Base-by-base conservation (phyloP, 352 stramenopile genomes). In the Globisporangium irregulare region DNA sequence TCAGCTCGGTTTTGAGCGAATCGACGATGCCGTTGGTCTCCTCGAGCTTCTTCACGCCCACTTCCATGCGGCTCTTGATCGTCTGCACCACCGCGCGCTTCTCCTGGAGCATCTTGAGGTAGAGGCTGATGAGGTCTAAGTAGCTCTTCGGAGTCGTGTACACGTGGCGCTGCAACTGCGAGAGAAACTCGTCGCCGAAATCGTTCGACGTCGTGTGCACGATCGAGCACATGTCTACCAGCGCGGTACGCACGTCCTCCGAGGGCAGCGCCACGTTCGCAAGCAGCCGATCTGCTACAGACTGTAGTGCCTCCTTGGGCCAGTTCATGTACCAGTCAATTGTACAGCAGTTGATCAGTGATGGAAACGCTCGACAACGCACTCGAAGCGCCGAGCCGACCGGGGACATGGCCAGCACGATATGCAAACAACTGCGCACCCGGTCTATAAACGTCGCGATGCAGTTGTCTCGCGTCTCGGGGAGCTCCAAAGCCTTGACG, bases 71-170 rank as follows among this genome's bases (percentile, higher is more conserved):
- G 51, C 73, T 90, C 60, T 92, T 92, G 64, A 97, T 90, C 8
- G 81, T 89, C 15, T 97, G 84, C 5, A 97, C 75, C 24, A 91
- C 76, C 0, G 73, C 80, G 22, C 92, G 87, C 53, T 97, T 94
- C 66, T 97, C 83, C 20, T 92, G 78, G 2, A 99, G 81, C 90
- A 98, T 97, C 55, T 89, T 95, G 22, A 94, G 78, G 67, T 98
- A 99, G 60, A 98, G 72, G 14, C 90, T 80, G 68, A 99, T 98
- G n/a, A 99, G 79, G 71, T 99, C 96, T 25, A 99, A 69, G 68
- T 99, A 99, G n/a, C 78, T 95, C 70, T 98, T 99, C 0, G 96
- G 96, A 3, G 96, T 99, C n/a, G 93, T 98, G 80, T 99, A 99
- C 57, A 98, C 92, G 46, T 94, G 81, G 12, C 96, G 80, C 60